Evolutionary conservation across 176 grass and related monocot species (phyloP).

Genomic region (Oryza meyeriana): DNA sequence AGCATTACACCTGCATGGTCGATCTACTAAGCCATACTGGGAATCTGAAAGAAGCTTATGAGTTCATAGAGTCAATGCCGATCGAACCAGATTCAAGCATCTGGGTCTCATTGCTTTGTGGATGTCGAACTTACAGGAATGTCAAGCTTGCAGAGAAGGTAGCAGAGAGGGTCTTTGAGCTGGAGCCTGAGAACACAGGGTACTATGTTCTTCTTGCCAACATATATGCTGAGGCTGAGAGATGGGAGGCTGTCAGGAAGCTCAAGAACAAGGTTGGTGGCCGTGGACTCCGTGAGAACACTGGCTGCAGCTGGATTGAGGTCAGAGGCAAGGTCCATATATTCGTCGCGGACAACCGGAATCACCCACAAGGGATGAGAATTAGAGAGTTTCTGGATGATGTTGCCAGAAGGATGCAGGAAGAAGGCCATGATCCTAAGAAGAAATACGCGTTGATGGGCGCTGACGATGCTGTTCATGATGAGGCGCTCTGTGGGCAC

Average conservation of each 20-base stretch:
- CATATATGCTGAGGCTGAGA: conserved; percentile 82
- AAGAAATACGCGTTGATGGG: conserved; percentile 60
- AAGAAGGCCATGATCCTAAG: conserved; percentile 54
- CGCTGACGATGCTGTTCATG: conserved; percentile 44
- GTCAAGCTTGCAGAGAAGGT: conserved; percentile 84
- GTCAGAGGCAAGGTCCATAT: conserved; percentile 62
- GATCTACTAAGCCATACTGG: conserved; percentile 63
- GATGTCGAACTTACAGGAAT: conserved; percentile 70
- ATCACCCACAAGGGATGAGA: conserved; percentile 50
- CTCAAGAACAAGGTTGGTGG: conserved; percentile 53
- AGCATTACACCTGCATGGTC: conserved; percentile 82
- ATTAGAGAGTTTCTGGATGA: conserved; percentile 59
- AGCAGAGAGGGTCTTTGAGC: conserved; percentile 62
- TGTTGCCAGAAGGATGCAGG: conserved; percentile 51
- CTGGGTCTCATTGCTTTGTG: conserved; percentile 66
- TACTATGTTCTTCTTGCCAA: conserved; percentile 88
- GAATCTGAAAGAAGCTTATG: conserved; percentile 55
- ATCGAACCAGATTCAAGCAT: conserved; percentile 72
- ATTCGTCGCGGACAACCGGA: conserved; percentile 48
- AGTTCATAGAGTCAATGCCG: conserved; percentile 75
- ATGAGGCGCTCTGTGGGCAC: conserved; percentile 69
- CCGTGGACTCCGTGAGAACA: conserved; percentile 49
- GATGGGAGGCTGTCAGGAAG: conserved; percentile 76
- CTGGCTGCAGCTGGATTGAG: conserved; percentile 77
- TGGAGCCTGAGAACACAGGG: conserved; percentile 80